These are phyloP conservation scores for Jamesozyma spencerorum DNA, from an alignment of 805 yeast species.

Conservation along the genomic window DNA sequence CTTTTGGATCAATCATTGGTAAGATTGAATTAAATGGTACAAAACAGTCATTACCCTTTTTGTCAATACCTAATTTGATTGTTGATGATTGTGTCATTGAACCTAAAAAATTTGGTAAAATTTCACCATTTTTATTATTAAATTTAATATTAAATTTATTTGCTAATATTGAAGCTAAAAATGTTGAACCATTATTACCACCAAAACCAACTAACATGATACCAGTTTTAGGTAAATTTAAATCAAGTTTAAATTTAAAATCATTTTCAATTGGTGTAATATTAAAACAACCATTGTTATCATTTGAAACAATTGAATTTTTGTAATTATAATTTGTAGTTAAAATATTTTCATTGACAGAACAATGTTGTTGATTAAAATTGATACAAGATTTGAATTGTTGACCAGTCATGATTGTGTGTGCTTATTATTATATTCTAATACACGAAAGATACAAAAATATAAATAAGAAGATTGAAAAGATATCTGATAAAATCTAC, in stretches of 20 bases:
- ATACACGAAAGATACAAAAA: too few relatives aligned
- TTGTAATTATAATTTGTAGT: conserved; percentile 8
- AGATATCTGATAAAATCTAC: too few relatives aligned
- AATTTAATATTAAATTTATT: conserved; percentile 71
- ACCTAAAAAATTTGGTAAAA: conserved; percentile 73
- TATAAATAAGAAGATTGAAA: too few relatives aligned
- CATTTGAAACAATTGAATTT: conserved; percentile 38
- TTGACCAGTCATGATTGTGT: conserved; percentile 5
- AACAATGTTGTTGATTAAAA: conserved; percentile 6
- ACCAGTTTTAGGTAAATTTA: conserved; percentile 77
- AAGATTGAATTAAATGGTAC: conserved; percentile 86
- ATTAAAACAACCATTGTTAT: conserved; percentile 39
- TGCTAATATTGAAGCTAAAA: conserved; percentile 76
- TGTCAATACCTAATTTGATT: conserved; percentile 79
- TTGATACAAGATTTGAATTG: conserved; percentile 1
- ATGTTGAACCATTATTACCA: conserved; percentile 92
- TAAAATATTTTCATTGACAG: conserved; percentile 3
- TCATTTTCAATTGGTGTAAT: conserved; percentile 67
- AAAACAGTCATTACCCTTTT: conserved; percentile 72
- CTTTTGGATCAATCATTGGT: conserved; percentile 86
- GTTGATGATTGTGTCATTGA: conserved; percentile 92
- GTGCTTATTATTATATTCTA: too few relatives aligned
- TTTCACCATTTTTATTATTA: conserved; percentile 69
- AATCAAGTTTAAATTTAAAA: conserved; percentile 79
- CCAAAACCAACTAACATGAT: conserved; percentile 88